phyloP scores from a whole-genome alignment of 2,329 filamentous ascomycete genomes.

The Sphaerulina musiva region DNA sequence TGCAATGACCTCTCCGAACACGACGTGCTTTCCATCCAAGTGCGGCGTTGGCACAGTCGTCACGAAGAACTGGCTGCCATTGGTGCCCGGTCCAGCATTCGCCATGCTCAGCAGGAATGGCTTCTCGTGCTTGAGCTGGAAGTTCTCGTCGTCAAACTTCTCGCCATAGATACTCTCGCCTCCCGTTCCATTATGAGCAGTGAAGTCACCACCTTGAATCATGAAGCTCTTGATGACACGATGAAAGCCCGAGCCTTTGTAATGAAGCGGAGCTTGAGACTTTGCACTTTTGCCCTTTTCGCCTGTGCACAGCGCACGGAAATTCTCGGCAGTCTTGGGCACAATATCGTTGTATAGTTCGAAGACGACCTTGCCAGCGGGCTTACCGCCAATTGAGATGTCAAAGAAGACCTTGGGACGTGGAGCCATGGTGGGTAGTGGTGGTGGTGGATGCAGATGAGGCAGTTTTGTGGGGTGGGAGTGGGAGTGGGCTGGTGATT shows the following conservation, averaged over 20 bases:
- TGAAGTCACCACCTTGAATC: conserved; percentile 98
- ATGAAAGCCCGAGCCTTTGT: conserved; percentile 89
- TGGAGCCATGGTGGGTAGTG: conserved; percentile 15
- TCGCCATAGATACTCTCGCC: conserved; percentile 96
- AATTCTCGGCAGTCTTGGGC: conserved; percentile 94
- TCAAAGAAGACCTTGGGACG: conserved; percentile 89
- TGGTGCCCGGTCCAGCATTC: conserved; percentile 90
- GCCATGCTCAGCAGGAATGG: conserved; percentile 97
- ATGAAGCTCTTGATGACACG: conserved; percentile 98
- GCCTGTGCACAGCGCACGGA: conserved; percentile 86
- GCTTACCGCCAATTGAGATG: conserved; percentile 69
- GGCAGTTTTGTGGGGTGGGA: background rate
- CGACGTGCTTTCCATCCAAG: conserved; percentile 92
- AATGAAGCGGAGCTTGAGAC: conserved; percentile 77
- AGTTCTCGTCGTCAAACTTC: conserved; percentile 97
- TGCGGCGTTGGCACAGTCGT: conserved; percentile 94
- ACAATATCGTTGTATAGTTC: conserved; percentile 68
- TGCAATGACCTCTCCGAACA: conserved; percentile 88
- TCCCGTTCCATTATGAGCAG: conserved; percentile 84
- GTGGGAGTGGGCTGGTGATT: background rate
- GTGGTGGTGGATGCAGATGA: background rate
- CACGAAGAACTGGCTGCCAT: conserved; percentile 97
- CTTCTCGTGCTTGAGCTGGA: conserved; percentile 81
- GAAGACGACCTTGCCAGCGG: conserved; percentile 73
- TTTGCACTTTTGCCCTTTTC: conserved; percentile 76